Conservation (phyloP, 202 grass and related monocot genomes). For the Saccharum hybrid region DNA sequence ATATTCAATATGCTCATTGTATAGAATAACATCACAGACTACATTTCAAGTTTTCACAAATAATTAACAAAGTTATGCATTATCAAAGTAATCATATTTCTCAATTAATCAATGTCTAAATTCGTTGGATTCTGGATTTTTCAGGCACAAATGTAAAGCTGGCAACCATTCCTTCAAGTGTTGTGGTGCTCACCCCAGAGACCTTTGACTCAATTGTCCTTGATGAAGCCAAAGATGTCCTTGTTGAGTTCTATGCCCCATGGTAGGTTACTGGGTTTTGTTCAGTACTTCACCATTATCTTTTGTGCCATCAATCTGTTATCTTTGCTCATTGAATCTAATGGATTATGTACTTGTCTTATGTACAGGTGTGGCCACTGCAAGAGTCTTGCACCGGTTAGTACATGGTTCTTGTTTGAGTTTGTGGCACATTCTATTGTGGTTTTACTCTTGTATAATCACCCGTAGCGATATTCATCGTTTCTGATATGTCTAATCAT, state of each 20-base stretch:
- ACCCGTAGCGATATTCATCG: neutral
- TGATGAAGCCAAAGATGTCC: conserved; percentile 83
- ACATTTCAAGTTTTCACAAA: neutral
- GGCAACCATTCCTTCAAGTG: conserved; percentile 66
- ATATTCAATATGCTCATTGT: neutral
- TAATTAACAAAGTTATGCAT: neutral
- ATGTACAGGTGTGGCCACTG: conserved; percentile 87
- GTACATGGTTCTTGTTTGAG: conserved; percentile 40
- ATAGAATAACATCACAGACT: neutral
- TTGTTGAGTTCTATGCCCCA: conserved; percentile 97
- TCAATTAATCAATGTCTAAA: neutral
- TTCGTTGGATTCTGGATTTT: neutral
- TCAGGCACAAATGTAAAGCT: conserved; percentile 83
- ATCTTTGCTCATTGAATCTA: conserved; percentile 11
- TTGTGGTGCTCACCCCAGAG: conserved; percentile 69
- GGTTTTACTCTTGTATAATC: conserved; percentile 25
- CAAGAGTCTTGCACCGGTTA: conserved; percentile 94
- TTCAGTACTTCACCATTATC: neutral
- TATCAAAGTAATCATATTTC: neutral
- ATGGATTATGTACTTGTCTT: conserved; percentile 34
- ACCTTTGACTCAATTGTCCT: conserved; percentile 76
- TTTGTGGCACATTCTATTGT: neutral
- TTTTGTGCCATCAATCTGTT: conserved; percentile 21
- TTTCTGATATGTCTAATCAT: conserved; percentile 20
- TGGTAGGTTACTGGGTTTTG: conserved; percentile 59